Evolutionary conservation across 352 stramenopile species (phyloP).

Genomic region (Phytophthora chlamydospora): DNA sequence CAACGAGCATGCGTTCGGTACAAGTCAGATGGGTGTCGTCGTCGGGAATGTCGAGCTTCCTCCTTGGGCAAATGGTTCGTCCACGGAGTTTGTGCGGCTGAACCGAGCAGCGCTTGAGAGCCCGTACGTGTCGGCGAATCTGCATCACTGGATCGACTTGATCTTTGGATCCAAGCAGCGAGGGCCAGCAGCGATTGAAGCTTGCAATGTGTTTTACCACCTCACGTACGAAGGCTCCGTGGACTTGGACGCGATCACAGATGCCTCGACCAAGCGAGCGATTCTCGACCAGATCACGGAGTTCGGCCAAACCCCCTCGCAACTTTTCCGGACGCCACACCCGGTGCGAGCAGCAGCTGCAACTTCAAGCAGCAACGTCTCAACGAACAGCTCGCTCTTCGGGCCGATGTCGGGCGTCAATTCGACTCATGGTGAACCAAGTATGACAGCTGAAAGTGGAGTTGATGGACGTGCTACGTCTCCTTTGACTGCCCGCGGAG

Average conservation of each 20-base stretch:
- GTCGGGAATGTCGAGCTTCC: constrained; percentile 94
- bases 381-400: constrained; percentile 25
- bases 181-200: constrained; percentile 91
- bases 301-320: constrained; percentile 98
- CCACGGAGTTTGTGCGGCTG: constrained; percentile 95
- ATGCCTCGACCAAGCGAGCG: constrained; percentile 68
- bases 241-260: constrained; percentile 90
- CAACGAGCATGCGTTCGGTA: constrained; percentile 96
- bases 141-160: constrained; percentile 99
- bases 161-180: constrained; percentile 98
- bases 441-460: not conserved
- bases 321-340: constrained; percentile 91
- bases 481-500: constrained; percentile 31
- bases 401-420: constrained; percentile 12
- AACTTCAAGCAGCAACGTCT: not conserved
- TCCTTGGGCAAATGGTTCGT: constrained; percentile 93
- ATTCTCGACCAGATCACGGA: constrained; percentile 97
- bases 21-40: constrained; percentile 75
- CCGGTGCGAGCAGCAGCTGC: constrained; percentile 41
- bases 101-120: constrained; percentile 96
- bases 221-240: constrained; percentile 98
- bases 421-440: constrained; percentile 1
- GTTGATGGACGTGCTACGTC: constrained; percentile 21
- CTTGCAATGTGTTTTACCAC: constrained; percentile 98
- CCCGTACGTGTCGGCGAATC: constrained; percentile 93